These are phyloP conservation scores for Ceratonia siliqua DNA, from an alignment of 306 rosid species.

Conservation along the genomic window DNA sequence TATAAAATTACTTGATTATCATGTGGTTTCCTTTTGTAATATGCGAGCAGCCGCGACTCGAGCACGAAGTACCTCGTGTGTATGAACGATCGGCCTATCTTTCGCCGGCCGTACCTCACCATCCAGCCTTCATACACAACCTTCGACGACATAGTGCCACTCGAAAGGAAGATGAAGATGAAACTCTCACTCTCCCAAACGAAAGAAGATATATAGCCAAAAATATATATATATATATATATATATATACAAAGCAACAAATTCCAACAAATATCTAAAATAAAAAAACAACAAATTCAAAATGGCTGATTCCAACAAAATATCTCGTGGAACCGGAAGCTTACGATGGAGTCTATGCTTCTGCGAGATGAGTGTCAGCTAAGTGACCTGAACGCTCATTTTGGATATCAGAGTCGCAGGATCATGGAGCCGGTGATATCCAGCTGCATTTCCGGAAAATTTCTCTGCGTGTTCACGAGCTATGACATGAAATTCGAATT, in stretches of 20 bases:
- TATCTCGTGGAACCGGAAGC: conserved; percentile 57
- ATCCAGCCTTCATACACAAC: conserved; percentile 99
- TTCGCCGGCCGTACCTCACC: conserved; percentile 94
- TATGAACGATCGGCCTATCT: conserved; percentile 96
- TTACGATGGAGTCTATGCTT: conserved; percentile 57
- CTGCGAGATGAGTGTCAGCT: conserved; percentile 53
- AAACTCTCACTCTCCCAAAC: background rate
- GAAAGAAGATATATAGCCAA: no score
- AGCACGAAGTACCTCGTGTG: conserved; percentile 96
- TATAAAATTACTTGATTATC: conserved; percentile 67
- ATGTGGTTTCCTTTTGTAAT: conserved; percentile 95
- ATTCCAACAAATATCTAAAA: background rate
- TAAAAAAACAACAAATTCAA: background rate
- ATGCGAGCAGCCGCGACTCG: conserved; percentile 89
- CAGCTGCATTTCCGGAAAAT: conserved; percentile 8
- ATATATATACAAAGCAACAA: background rate
- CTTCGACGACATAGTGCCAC: conserved; percentile 73
- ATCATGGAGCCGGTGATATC: conserved; percentile 34
- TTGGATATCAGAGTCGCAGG: conserved; percentile 29
- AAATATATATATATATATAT: no score
- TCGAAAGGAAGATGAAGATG: conserved; percentile 13
- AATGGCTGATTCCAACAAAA: conserved; percentile 21
- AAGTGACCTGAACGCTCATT: conserved; percentile 55
- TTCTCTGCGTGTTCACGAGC: conserved; percentile 10
- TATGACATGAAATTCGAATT: conserved; percentile 37